Base-by-base conservation (phyloP, 768 basidiomycete species). In the Tylopilus rubrobrunneus region DNA sequence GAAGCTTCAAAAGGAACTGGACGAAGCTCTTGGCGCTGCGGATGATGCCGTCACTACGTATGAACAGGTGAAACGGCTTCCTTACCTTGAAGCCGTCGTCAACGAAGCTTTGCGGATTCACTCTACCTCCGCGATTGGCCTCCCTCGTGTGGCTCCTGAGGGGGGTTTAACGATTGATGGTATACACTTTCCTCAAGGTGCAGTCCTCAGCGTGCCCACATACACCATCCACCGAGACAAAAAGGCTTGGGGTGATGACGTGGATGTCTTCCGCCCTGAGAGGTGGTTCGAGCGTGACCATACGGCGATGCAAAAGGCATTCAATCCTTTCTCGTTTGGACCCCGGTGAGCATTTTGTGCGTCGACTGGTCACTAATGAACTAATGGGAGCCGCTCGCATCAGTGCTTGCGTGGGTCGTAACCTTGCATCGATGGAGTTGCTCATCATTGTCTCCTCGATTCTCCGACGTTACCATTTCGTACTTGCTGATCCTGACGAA, bases 21-120 rank as follows among this genome's bases (percentile, higher is more conserved):
- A 81, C 62, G 75, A 78, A 19, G 78, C 77, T 4, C 73, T 86
- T 7, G 83, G 66, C 15, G 65, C 80, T 48, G 80, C 85, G 53
- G 77, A 86, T 37, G 86, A 87, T 62, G 64, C 72, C 3, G 83
- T 84, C 19, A 75, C 83, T 19, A 82, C 79, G 1, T 84, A 73
- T 50, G 84, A 87, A 50, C 79, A 84, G 55, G 81, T 89, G 50
- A 93, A 93, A 68, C 74, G 74, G 1, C 74, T 92, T 17, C 79
- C 86, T 7, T 94, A 90, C 70, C 80, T 95, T 60, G 84, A 91
- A 44, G 92, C 93, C 0, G 89, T 86, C 68, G 88, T 96, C 72
- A 84, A 90, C 66, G 94, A 97, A 71, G 86, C 78, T 3, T 77
- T 97, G 29, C 85, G 94, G 3, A 66, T 92, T 8, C 92, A 95